phyloP scores from a whole-genome alignment of 2,329 filamentous ascomycete genomes.

The Neofusicoccum kwambonambiense region DNA sequence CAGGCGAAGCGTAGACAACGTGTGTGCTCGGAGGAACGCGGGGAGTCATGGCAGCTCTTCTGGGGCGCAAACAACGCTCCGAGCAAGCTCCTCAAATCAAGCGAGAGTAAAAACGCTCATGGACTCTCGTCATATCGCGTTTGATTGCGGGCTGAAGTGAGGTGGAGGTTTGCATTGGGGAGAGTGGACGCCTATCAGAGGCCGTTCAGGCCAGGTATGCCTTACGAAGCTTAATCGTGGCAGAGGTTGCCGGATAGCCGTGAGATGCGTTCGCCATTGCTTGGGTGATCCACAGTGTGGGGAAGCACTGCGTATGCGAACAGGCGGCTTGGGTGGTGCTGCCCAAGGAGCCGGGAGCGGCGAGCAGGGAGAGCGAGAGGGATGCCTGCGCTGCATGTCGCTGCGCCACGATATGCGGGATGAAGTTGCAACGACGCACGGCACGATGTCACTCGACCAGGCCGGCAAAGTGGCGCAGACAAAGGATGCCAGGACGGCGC shows the following conservation, averaged over 20 bases:
- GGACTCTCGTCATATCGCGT: too few species aligned
- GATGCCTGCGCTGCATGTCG: neutral
- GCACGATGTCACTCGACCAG: neutral
- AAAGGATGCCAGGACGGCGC: neutral
- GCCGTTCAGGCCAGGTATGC: conserved; percentile 2
- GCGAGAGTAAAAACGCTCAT: too few species aligned
- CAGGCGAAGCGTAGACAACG: too few species aligned
- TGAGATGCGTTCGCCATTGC: neutral
- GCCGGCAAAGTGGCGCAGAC: conserved; percentile 4
- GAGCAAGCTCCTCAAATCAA: too few species aligned
- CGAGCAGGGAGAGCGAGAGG: neutral
- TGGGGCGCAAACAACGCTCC: too few species aligned
- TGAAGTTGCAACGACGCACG: neutral
- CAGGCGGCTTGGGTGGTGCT: neutral
- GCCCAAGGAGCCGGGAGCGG: neutral
- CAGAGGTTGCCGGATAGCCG: conserved; percentile 12
- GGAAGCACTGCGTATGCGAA: neutral
- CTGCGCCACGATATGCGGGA: neutral
- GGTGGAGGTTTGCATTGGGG: too few species aligned
- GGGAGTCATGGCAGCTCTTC: too few species aligned
- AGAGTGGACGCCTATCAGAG: too few species aligned
- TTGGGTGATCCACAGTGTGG: conserved; percentile 7
- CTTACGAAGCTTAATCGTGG: neutral
- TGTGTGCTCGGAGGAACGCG: too few species aligned
- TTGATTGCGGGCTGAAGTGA: too few species aligned